A percentile compares a stretch with the other conserved stretches of the same genome.
phyloP scores from a whole-genome alignment of 192 early-diverging fungal genomes.

The Podila minutissima region DNA sequence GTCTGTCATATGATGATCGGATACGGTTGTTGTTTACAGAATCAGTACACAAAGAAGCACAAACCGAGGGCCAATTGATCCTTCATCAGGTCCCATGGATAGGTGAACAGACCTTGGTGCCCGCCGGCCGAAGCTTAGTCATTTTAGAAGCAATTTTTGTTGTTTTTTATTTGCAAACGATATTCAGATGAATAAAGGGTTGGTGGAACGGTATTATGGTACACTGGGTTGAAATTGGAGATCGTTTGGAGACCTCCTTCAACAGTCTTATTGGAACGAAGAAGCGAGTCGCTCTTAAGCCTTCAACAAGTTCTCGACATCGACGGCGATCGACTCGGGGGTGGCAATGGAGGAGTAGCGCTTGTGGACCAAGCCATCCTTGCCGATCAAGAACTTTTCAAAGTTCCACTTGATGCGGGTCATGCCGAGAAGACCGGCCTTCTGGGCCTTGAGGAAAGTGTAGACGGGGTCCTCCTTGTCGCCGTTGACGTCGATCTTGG shows the following conservation, averaged over 20 bases:
- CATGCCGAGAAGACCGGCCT: slow-evolving; percentile 63
- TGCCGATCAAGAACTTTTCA: slow-evolving; percentile 83
- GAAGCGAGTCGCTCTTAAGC: slow-evolving; percentile 2
- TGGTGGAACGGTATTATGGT: too few relatives aligned
- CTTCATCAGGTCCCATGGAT: too few relatives aligned
- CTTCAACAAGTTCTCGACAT: slow-evolving; percentile 65
- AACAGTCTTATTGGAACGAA: background rate
- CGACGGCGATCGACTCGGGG: slow-evolving; percentile 68
- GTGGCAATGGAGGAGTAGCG: slow-evolving; percentile 72
- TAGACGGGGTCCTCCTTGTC: slow-evolving; percentile 72
- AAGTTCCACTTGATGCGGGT: slow-evolving; percentile 85
- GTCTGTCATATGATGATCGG: too few relatives aligned
- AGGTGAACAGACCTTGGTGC: too few relatives aligned
- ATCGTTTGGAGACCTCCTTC: background rate
- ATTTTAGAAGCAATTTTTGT: background rate
- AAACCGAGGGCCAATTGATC: too few relatives aligned
- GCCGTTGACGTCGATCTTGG: slow-evolving; percentile 88
- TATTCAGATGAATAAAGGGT: background rate
- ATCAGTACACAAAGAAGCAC: too few relatives aligned
- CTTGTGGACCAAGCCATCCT: slow-evolving; percentile 69
- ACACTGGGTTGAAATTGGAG: too few relatives aligned
- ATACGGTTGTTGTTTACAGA: background rate
- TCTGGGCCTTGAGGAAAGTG: slow-evolving; percentile 65
- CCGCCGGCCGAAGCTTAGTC: too few relatives aligned
- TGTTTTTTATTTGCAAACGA: slow-evolving; percentile 1